Conservation (phyloP, 768 basidiomycete species). For the Leccinum ochraceum region DNA sequence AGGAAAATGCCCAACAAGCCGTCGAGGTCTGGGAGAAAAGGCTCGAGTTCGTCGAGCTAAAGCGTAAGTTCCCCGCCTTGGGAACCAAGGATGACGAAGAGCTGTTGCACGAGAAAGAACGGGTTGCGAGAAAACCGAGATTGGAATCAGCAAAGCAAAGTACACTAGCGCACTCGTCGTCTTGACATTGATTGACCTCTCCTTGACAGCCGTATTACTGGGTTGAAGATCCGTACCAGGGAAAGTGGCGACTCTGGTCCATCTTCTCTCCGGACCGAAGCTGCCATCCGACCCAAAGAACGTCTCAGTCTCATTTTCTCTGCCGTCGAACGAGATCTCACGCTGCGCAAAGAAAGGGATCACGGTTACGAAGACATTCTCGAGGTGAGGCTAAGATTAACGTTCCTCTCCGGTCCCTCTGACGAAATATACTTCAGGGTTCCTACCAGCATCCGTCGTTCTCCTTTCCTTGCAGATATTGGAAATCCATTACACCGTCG, state of each 20-base stretch:
- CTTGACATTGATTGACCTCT: slow-evolving; percentile 2
- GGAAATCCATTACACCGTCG: slow-evolving; percentile 57
- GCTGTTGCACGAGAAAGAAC: slow-evolving; percentile 70
- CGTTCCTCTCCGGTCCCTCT: neutral
- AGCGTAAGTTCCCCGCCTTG: slow-evolving; percentile 67
- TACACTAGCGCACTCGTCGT: neutral
- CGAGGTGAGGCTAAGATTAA: slow-evolving; percentile 54
- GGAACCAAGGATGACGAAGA: slow-evolving; percentile 69
- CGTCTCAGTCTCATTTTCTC: slow-evolving; percentile 55
- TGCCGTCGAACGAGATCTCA: slow-evolving; percentile 60
- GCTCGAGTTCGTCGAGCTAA: slow-evolving; percentile 72
- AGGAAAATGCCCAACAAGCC: slow-evolving; percentile 55
- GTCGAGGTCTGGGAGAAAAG: slow-evolving; percentile 79
- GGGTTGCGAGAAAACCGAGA: slow-evolving; percentile 60
- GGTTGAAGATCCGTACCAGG: slow-evolving; percentile 54
- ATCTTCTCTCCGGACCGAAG: slow-evolving; percentile 44
- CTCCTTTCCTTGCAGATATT: slow-evolving; percentile 62
- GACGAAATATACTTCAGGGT: slow-evolving; percentile 43
- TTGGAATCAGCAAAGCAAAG: slow-evolving; percentile 17
- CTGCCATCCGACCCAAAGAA: slow-evolving; percentile 63
- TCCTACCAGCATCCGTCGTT: slow-evolving; percentile 67
- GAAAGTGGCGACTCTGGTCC: slow-evolving; percentile 43
- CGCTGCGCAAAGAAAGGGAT: slow-evolving; percentile 70
- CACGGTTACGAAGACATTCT: slow-evolving; percentile 85
- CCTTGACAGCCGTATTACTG: slow-evolving; percentile 43